Evolutionary conservation across 768 basidiomycete genomes (phyloP).

Genomic region (Boletales sp.): DNA sequence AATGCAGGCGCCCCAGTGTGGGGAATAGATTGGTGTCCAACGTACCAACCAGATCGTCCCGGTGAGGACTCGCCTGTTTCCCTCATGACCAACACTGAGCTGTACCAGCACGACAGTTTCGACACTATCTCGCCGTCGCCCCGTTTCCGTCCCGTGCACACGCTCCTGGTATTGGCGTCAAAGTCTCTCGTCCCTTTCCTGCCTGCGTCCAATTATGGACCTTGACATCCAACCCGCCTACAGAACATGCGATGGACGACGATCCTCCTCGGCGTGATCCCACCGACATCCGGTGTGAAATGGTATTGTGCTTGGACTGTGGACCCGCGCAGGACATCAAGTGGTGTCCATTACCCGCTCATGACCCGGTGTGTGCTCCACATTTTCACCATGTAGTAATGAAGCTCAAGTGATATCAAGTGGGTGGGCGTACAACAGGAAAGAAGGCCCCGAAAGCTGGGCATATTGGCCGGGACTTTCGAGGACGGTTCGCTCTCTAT

Average conservation of each 20-base stretch:
- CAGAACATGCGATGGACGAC: constrained; percentile 11
- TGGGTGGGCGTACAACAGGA: constrained; percentile 19
- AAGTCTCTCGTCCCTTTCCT: constrained; percentile 47
- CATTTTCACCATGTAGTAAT: not conserved
- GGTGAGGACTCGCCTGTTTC: constrained; percentile 34
- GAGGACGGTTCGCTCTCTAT: constrained; percentile 83
- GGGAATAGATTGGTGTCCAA: constrained; percentile 93
- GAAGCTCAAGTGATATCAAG: constrained; percentile 10
- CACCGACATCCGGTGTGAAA: constrained; percentile 62
- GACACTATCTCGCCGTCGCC: constrained; percentile 83
- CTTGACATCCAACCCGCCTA: constrained; percentile 24
- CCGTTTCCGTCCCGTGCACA: constrained; percentile 65
- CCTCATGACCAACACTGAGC: not conserved
- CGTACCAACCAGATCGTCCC: constrained; percentile 52
- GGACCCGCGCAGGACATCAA: constrained; percentile 79
- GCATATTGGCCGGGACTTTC: constrained; percentile 80
- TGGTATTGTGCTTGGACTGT: constrained; percentile 80
- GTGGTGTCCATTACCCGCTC: constrained; percentile 91
- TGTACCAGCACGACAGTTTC: constrained; percentile 46
- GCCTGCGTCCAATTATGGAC: constrained; percentile 91
- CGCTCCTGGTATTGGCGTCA: constrained; percentile 63
- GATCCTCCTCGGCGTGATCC: constrained; percentile 22
- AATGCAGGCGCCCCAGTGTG: constrained; percentile 89
- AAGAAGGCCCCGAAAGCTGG: constrained; percentile 55
- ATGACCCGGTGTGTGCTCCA: constrained; percentile 47